A percentile compares a stretch with the other conserved stretches of the same genome.
These are phyloP conservation scores for Fonsecaea pedrosoi DNA, from an alignment of 2,329 filamentous ascomycete genomes.

Conservation along the genomic window DNA sequence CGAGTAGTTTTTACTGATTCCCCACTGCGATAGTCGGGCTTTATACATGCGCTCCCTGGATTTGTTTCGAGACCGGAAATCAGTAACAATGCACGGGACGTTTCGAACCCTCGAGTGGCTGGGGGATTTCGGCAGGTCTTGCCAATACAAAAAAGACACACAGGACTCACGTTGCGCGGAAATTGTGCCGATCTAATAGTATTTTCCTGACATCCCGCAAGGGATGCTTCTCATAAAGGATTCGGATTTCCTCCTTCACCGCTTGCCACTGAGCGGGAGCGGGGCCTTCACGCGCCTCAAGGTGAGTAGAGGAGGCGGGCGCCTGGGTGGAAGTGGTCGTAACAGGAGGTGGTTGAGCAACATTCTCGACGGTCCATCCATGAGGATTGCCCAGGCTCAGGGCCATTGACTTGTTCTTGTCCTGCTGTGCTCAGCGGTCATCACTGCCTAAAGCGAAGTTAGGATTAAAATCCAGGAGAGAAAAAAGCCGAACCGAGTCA, in stretches of 20 bases:
- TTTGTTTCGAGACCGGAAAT: slow-evolving; percentile 1
- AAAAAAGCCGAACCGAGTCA: slow-evolving; percentile 15
- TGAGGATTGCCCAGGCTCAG: slow-evolving; percentile 28
- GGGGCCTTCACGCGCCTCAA: slow-evolving; percentile 38
- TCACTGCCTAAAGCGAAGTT: slow-evolving; percentile 34
- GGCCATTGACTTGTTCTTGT: slow-evolving; percentile 34
- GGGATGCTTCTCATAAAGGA: slow-evolving; percentile 37
- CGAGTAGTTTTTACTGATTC: slow-evolving; percentile 40
- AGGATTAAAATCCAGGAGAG: slow-evolving; percentile 12
- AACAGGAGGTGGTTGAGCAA: slow-evolving; percentile 25
- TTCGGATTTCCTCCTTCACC: slow-evolving; percentile 37
- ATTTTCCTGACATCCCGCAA: slow-evolving; percentile 37
- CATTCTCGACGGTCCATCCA: slow-evolving; percentile 30
- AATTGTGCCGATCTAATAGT: slow-evolving; percentile 36
- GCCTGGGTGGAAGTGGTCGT: slow-evolving; percentile 2
- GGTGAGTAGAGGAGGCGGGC: slow-evolving; percentile 22
- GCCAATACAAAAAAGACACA: neutral
- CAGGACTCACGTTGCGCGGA: slow-evolving; percentile 39
- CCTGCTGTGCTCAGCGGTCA: slow-evolving; percentile 27
- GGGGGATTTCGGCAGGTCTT: slow-evolving; percentile 9
- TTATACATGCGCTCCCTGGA: slow-evolving; percentile 37
- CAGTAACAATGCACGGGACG: slow-evolving; percentile 14
- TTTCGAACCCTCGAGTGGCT: slow-evolving; percentile 14
- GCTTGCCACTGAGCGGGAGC: slow-evolving; percentile 37
- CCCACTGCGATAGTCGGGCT: slow-evolving; percentile 39